Percentiles rank a stretch among this genome's conserved stretches.
Conservation (phyloP, 73 alveolate species). For the Blepharisma stoltei region DNA sequence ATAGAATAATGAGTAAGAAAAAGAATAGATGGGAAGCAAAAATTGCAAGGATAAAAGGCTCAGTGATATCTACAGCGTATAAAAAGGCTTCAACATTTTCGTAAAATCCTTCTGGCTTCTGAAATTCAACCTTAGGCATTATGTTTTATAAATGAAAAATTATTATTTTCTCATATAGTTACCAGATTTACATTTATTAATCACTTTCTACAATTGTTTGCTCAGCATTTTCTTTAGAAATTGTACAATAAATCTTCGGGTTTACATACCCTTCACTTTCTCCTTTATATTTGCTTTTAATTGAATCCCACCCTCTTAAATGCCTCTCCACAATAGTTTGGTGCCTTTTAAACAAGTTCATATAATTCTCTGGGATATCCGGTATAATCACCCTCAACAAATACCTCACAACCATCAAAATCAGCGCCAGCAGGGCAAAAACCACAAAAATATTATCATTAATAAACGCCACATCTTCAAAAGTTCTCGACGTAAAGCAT, state of each 20-base stretch:
- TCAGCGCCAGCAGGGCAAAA: not conserved
- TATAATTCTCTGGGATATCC: constrained; percentile 4
- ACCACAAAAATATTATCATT: not conserved
- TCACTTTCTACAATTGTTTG: too few relatives aligned
- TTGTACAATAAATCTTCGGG: constrained; percentile 11
- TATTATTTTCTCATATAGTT: too few relatives aligned
- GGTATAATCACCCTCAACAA: constrained; percentile 11
- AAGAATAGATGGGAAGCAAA: not conserved
- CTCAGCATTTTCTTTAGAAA: too few relatives aligned
- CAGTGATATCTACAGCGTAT: constrained; percentile 4
- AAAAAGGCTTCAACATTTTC: constrained; percentile 23
- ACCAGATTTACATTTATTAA: too few relatives aligned
- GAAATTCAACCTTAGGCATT: constrained; percentile 21
- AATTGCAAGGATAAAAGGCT: not conserved
- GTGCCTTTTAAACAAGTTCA: constrained; percentile 6
- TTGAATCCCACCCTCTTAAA: constrained; percentile 25
- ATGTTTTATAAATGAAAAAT: too few relatives aligned
- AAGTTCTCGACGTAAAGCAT: constrained; percentile 11
- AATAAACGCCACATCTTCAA: not conserved
- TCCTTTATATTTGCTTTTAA: not conserved
- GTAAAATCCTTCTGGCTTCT: constrained; percentile 13
- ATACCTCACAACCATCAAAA: constrained; percentile 3
- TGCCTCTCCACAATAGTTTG: not conserved
- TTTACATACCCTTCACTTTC: not conserved
- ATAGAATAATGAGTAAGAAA: not conserved